Evolutionary conservation across 768 basidiomycete genomes (phyloP).

Genomic region (Tulasnella sp.): DNA sequence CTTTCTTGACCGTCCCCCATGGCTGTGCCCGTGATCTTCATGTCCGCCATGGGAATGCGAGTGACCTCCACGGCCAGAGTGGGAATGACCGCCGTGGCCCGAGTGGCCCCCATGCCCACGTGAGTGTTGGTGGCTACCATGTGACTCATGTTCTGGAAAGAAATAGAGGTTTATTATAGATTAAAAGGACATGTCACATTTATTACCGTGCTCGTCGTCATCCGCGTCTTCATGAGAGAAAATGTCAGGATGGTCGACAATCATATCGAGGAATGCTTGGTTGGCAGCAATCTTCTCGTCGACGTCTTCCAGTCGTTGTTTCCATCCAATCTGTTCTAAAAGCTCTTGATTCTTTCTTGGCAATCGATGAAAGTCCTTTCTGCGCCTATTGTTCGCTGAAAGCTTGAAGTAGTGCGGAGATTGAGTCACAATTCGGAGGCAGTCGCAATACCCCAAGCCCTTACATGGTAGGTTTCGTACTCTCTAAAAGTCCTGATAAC

Average conservation of each 20-base stretch:
- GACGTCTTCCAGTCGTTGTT: constrained; percentile 69
- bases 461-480: constrained; percentile 73
- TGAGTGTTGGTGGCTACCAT: constrained; percentile 31
- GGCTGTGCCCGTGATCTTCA: background rate
- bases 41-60: background rate
- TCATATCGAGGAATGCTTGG: constrained; percentile 66
- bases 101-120: constrained; percentile 28
- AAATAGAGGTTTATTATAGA: background rate
- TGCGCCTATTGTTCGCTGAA: constrained; percentile 57
- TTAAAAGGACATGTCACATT: background rate
- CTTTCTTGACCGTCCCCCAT: constrained; percentile 25
- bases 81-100: background rate
- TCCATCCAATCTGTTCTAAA: constrained; percentile 65
- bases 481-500: constrained; percentile 68
- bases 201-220: constrained; percentile 33
- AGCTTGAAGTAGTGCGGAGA: constrained; percentile 40
- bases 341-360: constrained; percentile 65
- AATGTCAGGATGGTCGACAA: constrained; percentile 76
- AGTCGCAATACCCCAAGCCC: background rate
- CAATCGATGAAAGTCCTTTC: constrained; percentile 74
- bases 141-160: background rate
- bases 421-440: constrained; percentile 3
- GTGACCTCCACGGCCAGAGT: constrained; percentile 20
- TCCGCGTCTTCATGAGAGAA: constrained; percentile 46
- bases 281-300: constrained; percentile 79